These are phyloP conservation scores for Allodekkera sacchari DNA, from an alignment of 805 yeast species.

Conservation along the genomic window DNA sequence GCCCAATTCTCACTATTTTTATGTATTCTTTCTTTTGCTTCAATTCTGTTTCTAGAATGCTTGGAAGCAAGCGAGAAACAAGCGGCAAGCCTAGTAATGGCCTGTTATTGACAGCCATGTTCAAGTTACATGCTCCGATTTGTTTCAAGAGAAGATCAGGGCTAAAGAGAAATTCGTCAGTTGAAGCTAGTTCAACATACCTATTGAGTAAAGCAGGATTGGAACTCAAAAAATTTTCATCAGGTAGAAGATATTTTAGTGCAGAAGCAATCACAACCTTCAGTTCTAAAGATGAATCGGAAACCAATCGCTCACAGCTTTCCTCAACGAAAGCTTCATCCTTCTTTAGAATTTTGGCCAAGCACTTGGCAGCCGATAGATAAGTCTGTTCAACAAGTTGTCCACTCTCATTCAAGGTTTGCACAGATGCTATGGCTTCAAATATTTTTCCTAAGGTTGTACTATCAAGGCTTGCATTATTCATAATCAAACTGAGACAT, in stretches of 20 bases:
- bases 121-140: conserved; percentile 49
- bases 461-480: conserved; percentile 1
- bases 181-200: conserved; percentile 18
- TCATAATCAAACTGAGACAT: conserved; percentile 8
- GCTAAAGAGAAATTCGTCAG: conserved; percentile 21
- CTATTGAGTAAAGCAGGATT: conserved; percentile 9
- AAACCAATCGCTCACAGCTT: conserved; percentile 9
- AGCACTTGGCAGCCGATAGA: conserved; percentile 17
- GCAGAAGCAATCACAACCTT: conserved; percentile 21
- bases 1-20: conserved; percentile 72
- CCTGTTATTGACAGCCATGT: conserved; percentile 51
- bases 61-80: conserved; percentile 39
- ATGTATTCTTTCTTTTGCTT: conserved; percentile 47
- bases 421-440: conserved; percentile 5
- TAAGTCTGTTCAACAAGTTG: conserved; percentile 12
- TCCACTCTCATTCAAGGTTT: conserved; percentile 4
- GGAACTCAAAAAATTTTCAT: conserved; percentile 7
- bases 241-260: conserved; percentile 19
- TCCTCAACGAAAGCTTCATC: conserved; percentile 9
- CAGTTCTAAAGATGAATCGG: conserved; percentile 8
- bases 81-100: conserved; percentile 39
- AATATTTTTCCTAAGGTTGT: conserved; percentile 6
- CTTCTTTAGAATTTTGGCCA: conserved; percentile 14
- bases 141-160: conserved; percentile 47
- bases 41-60: conserved; percentile 44